Base-by-base conservation (phyloP, 2,329 filamentous ascomycete genomes). In the Botrytis medusae region DNA sequence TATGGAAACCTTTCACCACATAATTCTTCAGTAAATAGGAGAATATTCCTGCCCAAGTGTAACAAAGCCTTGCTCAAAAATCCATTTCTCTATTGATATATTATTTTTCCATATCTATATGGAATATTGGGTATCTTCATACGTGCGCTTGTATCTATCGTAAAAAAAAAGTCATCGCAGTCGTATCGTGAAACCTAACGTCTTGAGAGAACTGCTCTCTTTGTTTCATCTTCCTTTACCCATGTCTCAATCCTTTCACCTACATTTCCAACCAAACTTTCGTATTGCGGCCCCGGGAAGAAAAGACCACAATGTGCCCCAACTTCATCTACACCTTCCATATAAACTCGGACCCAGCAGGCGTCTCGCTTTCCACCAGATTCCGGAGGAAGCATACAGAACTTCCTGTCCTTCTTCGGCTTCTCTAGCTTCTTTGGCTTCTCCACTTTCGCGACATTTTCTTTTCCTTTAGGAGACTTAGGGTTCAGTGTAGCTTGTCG, bases 291-390 rank as follows among this genome's bases (percentile, higher is more conserved):
- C 10, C 91, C 90, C 0, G 89, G 83, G 20, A 93, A 88, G 83
- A 97, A 97, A 69, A 97, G 84, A 0, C 92, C 91, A 75, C 93
- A 95, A 81, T 97, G 94, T 16, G 94, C 95, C 10, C 89, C 90
- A 1, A 97, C 92, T 82, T 97, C 93, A 79, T 97, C 94, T 74
- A 96, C 90, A 70, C 90, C 90, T 73, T 91, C 87, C 92, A 98
- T 96, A 78, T 90, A 91, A 4, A 97, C 88, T 62, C 91, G 86
- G 1, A 94, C 84, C 94, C 95, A 97, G 25, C 90, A 88, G 7
- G 87, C 84, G 80, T 97, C 93, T 61, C 86, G 83, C 74, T 85
- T 84, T 10, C 89, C 90, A 70, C 85, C 81, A 62, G 81, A 83
- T 73, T 84, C 85, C 32, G 85, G 82, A 0, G 92, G 93, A 4